phyloP scores from a whole-genome alignment of 345 rosid genomes.

The Litchi chinensis region DNA sequence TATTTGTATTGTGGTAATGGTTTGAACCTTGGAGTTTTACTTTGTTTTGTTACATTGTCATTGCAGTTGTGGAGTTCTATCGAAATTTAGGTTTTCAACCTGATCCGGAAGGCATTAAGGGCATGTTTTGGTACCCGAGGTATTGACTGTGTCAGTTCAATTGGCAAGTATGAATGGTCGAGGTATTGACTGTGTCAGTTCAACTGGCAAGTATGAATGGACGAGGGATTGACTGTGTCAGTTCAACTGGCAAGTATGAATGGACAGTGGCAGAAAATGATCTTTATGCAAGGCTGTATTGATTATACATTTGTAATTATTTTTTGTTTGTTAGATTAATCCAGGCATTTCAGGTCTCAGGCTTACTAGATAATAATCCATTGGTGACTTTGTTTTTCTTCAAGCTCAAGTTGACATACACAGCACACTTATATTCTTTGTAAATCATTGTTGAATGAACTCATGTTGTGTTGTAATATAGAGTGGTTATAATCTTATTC shows the following conservation, averaged over 20 bases:
- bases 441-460: not conserved
- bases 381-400: not conserved
- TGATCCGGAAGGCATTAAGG: constrained; percentile 97
- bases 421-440: not conserved
- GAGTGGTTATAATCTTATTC: not conserved
- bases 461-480: not conserved
- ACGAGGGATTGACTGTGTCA: constrained; percentile 44
- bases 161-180: constrained; percentile 21
- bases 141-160: constrained; percentile 30
- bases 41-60: constrained; percentile 9
- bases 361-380: not conserved
- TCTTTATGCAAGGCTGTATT: not conserved
- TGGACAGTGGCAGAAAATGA: constrained; percentile 8
- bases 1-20: not conserved
- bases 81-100: constrained; percentile 88
- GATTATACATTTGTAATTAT: not conserved
- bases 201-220: constrained; percentile 19
- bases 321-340: not conserved
- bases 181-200: too few species aligned
- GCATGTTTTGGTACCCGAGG: constrained; percentile 97
- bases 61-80: constrained; percentile 93
- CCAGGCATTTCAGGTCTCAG: not conserved
- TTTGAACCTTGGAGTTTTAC: constrained; percentile 3
- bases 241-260: constrained; percentile 17
- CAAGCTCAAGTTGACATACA: not conserved